Percentiles rank a stretch among this genome's conserved stretches.
Conservation (phyloP, 805 yeast species). For the Kodamaea sagamina region DNA sequence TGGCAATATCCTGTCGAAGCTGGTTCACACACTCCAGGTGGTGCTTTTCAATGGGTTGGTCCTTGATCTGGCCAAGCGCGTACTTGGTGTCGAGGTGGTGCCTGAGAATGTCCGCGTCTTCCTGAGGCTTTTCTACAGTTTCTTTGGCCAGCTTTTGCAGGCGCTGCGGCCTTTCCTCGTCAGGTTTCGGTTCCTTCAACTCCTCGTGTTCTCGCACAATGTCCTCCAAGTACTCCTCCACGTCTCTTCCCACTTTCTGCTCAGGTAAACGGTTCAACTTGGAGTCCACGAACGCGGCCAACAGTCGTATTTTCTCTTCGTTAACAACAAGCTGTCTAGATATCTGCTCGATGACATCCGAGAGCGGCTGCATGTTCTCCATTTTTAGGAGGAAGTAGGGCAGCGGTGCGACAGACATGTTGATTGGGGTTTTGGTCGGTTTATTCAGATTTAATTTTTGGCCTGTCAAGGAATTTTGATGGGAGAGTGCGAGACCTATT, state of each 20-base stretch:
- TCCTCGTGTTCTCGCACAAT: constrained; percentile 3
- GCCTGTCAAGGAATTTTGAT: too few relatives aligned
- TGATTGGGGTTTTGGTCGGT: too few relatives aligned
- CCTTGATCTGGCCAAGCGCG: constrained; percentile 22
- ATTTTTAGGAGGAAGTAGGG: constrained; percentile 26
- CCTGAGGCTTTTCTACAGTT: not conserved
- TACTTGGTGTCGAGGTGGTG: constrained; percentile 29
- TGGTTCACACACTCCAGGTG: constrained; percentile 22
- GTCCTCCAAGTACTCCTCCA: constrained; percentile 1
- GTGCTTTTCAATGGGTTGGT: constrained; percentile 11
- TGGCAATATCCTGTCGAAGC: constrained; percentile 31
- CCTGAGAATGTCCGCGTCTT: constrained; percentile 17
- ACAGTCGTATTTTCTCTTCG: constrained; percentile 23
- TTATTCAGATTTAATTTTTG: too few relatives aligned
- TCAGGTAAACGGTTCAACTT: constrained; percentile 11
- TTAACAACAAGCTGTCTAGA: constrained; percentile 25
- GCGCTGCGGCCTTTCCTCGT: not conserved
- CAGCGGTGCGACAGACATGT: constrained; percentile 1
- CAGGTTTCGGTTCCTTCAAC: not conserved
- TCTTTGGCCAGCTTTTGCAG: not conserved
- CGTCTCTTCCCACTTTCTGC: constrained; percentile 1
- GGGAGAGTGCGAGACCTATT: too few relatives aligned
- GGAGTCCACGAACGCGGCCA: constrained; percentile 26
- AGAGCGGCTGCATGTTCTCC: constrained; percentile 36
- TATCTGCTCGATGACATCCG: constrained; percentile 25